These are phyloP conservation scores for Arthrobotrys musiformis DNA, from an alignment of 2,329 filamentous ascomycete species.

Conservation along the genomic window DNA sequence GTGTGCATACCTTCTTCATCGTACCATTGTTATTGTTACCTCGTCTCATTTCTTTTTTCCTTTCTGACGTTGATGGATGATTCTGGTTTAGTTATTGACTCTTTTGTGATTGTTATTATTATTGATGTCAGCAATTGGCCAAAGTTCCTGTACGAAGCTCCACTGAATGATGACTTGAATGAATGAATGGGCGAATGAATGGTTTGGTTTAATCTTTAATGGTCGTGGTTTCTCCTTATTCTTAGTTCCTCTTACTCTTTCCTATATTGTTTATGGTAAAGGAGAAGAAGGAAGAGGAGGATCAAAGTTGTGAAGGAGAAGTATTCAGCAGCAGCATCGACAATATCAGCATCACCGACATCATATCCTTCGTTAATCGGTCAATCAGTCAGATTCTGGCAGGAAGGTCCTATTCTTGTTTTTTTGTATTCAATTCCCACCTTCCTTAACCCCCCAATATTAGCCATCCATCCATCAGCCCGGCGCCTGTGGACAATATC, in stretches of 20 bases:
- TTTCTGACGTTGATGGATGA: no score
- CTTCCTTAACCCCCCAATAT: constrained; percentile 5
- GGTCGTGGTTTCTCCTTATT: constrained; percentile 8
- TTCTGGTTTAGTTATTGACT: no score
- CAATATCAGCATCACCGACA: no score
- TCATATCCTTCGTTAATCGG: background rate
- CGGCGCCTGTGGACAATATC: constrained; percentile 2
- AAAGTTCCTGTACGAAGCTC: background rate
- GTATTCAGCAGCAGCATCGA: background rate
- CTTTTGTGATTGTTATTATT: background rate
- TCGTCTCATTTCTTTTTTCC: background rate
- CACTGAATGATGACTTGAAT: background rate
- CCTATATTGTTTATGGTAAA: background rate
- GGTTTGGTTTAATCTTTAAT: background rate
- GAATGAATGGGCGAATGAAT: background rate
- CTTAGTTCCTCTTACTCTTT: background rate
- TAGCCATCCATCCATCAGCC: background rate
- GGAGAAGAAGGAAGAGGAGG: background rate
- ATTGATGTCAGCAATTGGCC: constrained; percentile 11
- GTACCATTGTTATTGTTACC: background rate
- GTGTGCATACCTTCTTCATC: no score
- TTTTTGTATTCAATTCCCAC: background rate
- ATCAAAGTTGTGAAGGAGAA: no score
- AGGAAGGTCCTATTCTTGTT: background rate
- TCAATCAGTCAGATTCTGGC: background rate